Conservation (phyloP, 345 rosid genomes). For the Eucalyptus paniculata region DNA sequence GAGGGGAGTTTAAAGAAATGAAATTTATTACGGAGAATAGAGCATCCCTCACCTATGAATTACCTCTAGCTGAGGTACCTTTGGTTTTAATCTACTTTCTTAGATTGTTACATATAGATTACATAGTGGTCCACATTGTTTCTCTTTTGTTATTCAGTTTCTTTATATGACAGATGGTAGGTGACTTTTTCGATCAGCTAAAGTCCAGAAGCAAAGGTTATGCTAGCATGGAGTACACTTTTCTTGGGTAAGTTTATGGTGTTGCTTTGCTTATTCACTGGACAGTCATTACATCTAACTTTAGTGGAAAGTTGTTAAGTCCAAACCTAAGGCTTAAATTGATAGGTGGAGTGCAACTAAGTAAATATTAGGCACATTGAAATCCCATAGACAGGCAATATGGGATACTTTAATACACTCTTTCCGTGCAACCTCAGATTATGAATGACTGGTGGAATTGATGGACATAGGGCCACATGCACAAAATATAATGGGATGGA, state of each 20-base stretch:
- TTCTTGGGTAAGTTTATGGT: conserved; percentile 49
- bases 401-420: neutral
- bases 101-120: neutral
- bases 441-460: neutral
- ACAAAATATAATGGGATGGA: neutral
- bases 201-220: conserved; percentile 96
- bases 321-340: neutral
- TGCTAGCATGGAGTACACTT: conserved; percentile 97
- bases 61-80: conserved; percentile 90
- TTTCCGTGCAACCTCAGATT: neutral
- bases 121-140: neutral
- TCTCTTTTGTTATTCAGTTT: neutral
- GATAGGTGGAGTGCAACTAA: neutral
- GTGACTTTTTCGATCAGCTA: conserved; percentile 95
- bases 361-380: neutral
- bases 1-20: conserved; percentile 94
- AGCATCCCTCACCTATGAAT: conserved; percentile 72
- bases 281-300: neutral
- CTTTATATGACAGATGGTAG: conserved; percentile 71
- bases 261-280: neutral
- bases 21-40: conserved; percentile 82
- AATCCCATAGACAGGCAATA: neutral
- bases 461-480: neutral
- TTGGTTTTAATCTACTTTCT: neutral
- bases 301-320: neutral